Evolutionary conservation across 176 grass and related monocot species (phyloP), one percentile per base, ranked within the genome.

Genomic region (Hordeum vulgare): DNA sequence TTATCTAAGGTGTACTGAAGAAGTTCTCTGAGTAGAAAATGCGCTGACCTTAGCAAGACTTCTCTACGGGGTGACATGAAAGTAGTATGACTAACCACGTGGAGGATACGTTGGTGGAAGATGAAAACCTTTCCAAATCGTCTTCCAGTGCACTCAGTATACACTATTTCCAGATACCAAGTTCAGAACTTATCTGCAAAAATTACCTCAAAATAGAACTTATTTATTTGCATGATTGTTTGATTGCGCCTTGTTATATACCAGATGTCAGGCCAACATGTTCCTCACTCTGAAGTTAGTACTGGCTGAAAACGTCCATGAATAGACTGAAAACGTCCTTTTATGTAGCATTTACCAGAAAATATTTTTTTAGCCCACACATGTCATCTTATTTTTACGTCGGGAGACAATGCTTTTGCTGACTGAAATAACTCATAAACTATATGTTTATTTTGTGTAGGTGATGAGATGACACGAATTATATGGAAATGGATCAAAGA

Each of bases 401-500:
- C 26, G 4, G 2, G 28, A 36, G 12, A 21, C 9, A 25, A 7
- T 17, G 20, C 23, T 68, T 67, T 8, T 68, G 27, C 21, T 54
- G 75, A 77, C n/a, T 67, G 15, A n/a, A 82, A 23, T 66, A 51
- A 66, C 61, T 18, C 18, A 40, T 60, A 40, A 66, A 49, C 2
- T 82, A 0, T 82, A 61, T 60, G 37, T 62, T 79, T 3, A 71
- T 63, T 28, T 87, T 39, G 5, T 15, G 45, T 87, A 97, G 92
- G 95, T 36, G 90, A 92, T 74, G 94, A 97, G 84, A 97, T 92
- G 94, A 94, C 94, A 44, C 81, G 90, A 67, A 79, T 97, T 25
- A 91, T 97, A 77, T 97, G 95, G 95, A 90, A 92, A 85, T 89
- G 82, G 54, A 97, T 97, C 71, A 97, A 97, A 90, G 92, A 97